A percentile compares a stretch with the other conserved stretches of the same genome.
Conservation (phyloP, 352 stramenopile species). For the Hyaloperonospora arabidopsidis region DNA sequence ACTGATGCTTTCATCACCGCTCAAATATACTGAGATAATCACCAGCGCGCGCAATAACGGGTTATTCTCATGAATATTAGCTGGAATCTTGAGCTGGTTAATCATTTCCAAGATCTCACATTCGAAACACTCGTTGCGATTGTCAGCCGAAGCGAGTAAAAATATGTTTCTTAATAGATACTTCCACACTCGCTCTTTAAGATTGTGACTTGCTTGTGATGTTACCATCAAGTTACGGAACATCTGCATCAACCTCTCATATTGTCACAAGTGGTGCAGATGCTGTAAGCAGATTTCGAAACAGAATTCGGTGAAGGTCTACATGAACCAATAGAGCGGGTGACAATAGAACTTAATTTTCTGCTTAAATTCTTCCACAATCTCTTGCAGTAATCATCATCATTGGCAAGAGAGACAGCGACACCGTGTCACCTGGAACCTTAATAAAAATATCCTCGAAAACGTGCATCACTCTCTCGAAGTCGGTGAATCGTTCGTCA, state of each 20-base stretch:
- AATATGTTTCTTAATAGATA: conserved; percentile 44
- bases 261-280: conserved; percentile 36
- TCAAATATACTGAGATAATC: conserved; percentile 11
- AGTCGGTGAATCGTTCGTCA: conserved; percentile 38
- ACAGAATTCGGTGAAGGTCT: conserved; percentile 41
- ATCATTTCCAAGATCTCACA: conserved; percentile 51
- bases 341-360: conserved; percentile 61
- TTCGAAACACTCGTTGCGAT: conserved; percentile 27
- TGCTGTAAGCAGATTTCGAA: conserved; percentile 66
- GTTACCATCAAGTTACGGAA: conserved; percentile 45
- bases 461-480: conserved; percentile 44
- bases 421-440: conserved; percentile 28
- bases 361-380: conserved; percentile 38
- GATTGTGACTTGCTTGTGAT: conserved; percentile 20
- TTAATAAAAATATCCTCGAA: conserved; percentile 47
- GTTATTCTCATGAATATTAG: conserved; percentile 44
- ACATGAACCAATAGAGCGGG: conserved; percentile 30
- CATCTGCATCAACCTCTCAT: conserved; percentile 45
- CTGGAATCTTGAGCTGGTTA: conserved; percentile 42
- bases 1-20: conserved; percentile 15
- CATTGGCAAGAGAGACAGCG: conserved; percentile 42
- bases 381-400: conserved; percentile 53
- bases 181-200: conserved; percentile 63
- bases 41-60: conserved; percentile 41
- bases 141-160: conserved; percentile 31